Percentiles rank a stretch among this genome's conserved stretches.
phyloP scores from a whole-genome alignment of 192 early-diverging fungal genomes.

The Mortierella hygrophila region DNA sequence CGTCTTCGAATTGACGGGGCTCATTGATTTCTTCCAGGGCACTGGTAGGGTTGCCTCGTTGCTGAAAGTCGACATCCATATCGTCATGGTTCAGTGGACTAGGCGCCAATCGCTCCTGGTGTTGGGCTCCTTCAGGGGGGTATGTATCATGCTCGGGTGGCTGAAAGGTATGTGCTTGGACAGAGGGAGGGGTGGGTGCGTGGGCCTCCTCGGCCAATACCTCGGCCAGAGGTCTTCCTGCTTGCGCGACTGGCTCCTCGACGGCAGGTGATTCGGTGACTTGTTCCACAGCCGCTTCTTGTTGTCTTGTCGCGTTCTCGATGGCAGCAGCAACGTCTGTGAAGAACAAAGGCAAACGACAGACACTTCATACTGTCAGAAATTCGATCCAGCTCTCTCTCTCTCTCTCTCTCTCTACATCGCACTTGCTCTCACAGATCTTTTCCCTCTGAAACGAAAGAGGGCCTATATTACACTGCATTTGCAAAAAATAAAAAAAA shows the following conservation, averaged over 20 bases:
- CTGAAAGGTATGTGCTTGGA: slow-evolving; percentile 52
- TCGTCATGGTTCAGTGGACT: background rate
- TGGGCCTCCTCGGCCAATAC: slow-evolving; percentile 28
- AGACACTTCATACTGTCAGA: background rate
- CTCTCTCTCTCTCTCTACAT: background rate
- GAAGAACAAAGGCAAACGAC: background rate
- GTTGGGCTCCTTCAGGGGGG: slow-evolving; percentile 1
- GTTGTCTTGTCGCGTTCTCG: slow-evolving; percentile 20
- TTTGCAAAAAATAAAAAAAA: background rate
- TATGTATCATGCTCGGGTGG: slow-evolving; percentile 13
- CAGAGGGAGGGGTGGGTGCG: slow-evolving; percentile 51
- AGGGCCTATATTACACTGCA: slow-evolving; percentile 9
- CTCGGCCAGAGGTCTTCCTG: slow-evolving; percentile 6
- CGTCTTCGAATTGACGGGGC: background rate
- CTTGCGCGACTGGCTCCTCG: slow-evolving; percentile 4
- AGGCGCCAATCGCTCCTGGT: slow-evolving; percentile 1
- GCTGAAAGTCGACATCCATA: background rate
- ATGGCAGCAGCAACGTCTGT: slow-evolving; percentile 36
- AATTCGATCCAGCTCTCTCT: background rate
- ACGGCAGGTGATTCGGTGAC: background rate
- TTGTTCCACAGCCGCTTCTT: slow-evolving; percentile 9
- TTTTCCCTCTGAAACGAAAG: slow-evolving; percentile 2
- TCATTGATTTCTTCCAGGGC: background rate
- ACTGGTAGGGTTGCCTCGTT: background rate
- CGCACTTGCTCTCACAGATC: background rate